Percentiles rank a stretch among this genome's conserved stretches.
phyloP scores from a whole-genome alignment of 2,329 filamentous ascomycete genomes.

The Botrytis cinerea region DNA sequence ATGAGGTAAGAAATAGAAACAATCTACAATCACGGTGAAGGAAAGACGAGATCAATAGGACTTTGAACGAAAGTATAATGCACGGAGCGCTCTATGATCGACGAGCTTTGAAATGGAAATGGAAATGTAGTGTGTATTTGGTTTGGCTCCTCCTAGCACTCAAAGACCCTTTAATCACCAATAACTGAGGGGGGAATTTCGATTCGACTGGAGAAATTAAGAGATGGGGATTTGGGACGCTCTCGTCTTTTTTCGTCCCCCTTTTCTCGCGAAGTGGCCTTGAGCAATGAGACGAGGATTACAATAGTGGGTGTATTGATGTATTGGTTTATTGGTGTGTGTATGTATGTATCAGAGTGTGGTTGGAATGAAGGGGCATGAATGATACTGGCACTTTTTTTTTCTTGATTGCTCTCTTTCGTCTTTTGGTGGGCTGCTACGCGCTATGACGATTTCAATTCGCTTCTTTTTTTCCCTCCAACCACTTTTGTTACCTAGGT shows the following conservation, averaged over 20 bases:
- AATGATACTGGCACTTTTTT: constrained; percentile 1
- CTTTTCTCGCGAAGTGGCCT: neutral
- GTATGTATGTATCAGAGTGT: neutral
- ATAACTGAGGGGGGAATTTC: neutral
- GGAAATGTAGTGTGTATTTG: neutral
- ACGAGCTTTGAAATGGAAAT: constrained; percentile 18
- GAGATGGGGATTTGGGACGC: neutral
- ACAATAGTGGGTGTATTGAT: neutral
- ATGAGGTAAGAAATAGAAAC: constrained; percentile 25
- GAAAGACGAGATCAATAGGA: constrained; percentile 23
- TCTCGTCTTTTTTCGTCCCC: neutral
- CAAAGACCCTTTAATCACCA: constrained; percentile 26
- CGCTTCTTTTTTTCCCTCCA: neutral
- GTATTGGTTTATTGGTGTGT: neutral
- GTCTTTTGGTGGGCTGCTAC: constrained; percentile 15
- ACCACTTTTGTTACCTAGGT: neutral
- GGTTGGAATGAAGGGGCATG: neutral
- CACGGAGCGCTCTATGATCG: constrained; percentile 34
- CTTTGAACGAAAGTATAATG: constrained; percentile 23
- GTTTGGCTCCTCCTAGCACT: constrained; percentile 24
- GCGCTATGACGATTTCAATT: constrained; percentile 31
- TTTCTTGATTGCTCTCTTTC: constrained; percentile 10
- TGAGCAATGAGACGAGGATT: neutral
- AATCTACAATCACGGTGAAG: constrained; percentile 29
- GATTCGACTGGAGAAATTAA: neutral